A percentile compares a stretch with the other conserved stretches of the same genome.
phyloP scores from a whole-genome alignment of 495 filamentous ascomycete genomes.

The Collariella sp. region DNA sequence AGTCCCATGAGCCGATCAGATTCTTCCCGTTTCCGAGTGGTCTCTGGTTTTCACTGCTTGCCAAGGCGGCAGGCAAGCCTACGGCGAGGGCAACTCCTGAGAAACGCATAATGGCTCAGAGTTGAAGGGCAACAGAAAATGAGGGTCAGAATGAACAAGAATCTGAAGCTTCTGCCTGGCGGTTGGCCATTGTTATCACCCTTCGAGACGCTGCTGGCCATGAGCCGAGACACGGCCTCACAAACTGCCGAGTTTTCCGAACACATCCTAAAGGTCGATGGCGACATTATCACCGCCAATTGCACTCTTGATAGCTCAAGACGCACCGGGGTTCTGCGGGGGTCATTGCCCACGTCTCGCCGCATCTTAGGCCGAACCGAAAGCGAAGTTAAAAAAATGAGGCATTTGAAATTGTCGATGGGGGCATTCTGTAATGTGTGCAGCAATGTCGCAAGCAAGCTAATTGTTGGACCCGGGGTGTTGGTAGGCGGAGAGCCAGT shows the following conservation, averaged over 20 bases:
- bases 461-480: not conserved
- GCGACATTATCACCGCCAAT: conserved; percentile 20
- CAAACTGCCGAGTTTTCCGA: not conserved
- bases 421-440: not conserved
- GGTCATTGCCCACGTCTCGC: not conserved
- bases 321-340: not conserved
- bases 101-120: conserved; percentile 11
- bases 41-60: not conserved
- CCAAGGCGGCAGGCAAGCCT: conserved; percentile 11
- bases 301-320: conserved; percentile 2
- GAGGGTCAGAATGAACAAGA: not conserved
- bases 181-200: not conserved
- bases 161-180: not conserved
- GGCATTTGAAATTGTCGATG: not conserved
- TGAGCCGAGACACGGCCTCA: not conserved
- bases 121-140: too few relatives aligned
- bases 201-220: not conserved
- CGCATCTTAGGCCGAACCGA: not conserved
- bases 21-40: conserved; percentile 4
- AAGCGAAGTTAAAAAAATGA: not conserved
- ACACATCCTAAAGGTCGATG: conserved; percentile 10
- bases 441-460: not conserved
- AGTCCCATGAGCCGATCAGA: not conserved
- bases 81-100: conserved; percentile 9
- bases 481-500: not conserved